Conservation (phyloP, 1,139 yeast species). For the Candida freyschussii region DNA sequence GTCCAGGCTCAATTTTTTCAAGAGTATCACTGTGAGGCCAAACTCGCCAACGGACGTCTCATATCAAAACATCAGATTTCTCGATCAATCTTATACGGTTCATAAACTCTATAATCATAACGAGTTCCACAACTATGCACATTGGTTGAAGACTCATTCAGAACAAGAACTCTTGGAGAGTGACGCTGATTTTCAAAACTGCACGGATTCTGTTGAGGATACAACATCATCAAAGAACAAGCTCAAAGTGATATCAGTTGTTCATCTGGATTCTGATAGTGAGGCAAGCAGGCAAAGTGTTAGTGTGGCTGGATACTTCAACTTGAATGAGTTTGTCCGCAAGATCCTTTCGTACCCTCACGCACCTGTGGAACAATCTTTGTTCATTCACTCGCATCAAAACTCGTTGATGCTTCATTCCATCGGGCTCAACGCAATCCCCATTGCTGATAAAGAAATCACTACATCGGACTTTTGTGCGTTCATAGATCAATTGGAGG, state of each 20-base stretch:
- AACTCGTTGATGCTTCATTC: constrained; percentile 6
- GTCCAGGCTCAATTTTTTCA: constrained; percentile 16
- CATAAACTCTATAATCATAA: constrained; percentile 16
- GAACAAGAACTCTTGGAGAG: constrained; percentile 16
- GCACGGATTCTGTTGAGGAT: constrained; percentile 7
- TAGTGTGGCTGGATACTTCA: constrained; percentile 4
- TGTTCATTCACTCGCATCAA: constrained; percentile 12
- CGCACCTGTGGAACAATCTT: constrained; percentile 2
- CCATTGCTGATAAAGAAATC: constrained; percentile 6
- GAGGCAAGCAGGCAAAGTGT: constrained; percentile 12
- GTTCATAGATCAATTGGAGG: constrained; percentile 8
- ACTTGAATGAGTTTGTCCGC: constrained; percentile 6
- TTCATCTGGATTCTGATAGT: constrained; percentile 10
- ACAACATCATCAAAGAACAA: constrained; percentile 4
- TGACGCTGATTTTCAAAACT: constrained; percentile 17
- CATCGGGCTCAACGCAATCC: background rate
- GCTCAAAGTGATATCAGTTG: constrained; percentile 3
- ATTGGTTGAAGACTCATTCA: constrained; percentile 18
- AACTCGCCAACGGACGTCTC: background rate
- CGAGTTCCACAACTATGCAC: constrained; percentile 18
- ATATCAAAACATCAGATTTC: constrained; percentile 9
- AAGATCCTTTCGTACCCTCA: constrained; percentile 8
- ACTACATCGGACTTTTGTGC: constrained; percentile 8
- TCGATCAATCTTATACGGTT: constrained; percentile 22
- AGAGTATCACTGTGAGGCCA: constrained; percentile 10